phyloP scores from a whole-genome alignment of 495 filamentous ascomycete genomes.

The Hypoxylon lenormandii region DNA sequence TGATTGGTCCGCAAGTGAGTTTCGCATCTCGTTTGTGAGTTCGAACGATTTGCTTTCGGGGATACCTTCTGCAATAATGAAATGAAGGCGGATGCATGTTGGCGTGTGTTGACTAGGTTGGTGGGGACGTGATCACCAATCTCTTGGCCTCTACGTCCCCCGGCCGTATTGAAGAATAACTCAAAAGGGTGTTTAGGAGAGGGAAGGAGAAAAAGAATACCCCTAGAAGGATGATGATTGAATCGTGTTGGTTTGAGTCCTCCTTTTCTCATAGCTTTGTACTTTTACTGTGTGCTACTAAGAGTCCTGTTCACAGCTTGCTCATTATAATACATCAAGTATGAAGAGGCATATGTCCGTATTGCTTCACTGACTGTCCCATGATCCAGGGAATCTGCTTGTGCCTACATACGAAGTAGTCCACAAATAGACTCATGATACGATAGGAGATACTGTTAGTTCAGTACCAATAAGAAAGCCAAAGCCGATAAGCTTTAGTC shows the following conservation, averaged over 20 bases:
- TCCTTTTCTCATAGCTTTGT: conserved; percentile 24
- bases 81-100: background rate
- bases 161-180: conserved; percentile 1
- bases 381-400: conserved; percentile 4
- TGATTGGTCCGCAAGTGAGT: background rate
- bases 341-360: conserved; percentile 4
- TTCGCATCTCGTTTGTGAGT: background rate
- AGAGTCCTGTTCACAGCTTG: conserved; percentile 24
- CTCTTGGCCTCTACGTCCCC: background rate
- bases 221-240: conserved; percentile 28
- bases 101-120: background rate
- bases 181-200: conserved; percentile 4
- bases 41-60: conserved; percentile 2
- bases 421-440: conserved; percentile 9
- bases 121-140: conserved; percentile 8
- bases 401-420: background rate
- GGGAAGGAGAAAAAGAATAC: conserved; percentile 32
- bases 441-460: background rate
- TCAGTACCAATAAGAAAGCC: background rate
- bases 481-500: too few species aligned
- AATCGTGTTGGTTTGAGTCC: conserved; percentile 15
- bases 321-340: conserved; percentile 14
- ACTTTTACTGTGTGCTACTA: conserved; percentile 26
- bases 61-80: background rate
- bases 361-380: conserved; percentile 1